These are phyloP conservation scores for Boletus vermiculosoides DNA, from an alignment of 768 basidiomycete species.

Conservation along the genomic window DNA sequence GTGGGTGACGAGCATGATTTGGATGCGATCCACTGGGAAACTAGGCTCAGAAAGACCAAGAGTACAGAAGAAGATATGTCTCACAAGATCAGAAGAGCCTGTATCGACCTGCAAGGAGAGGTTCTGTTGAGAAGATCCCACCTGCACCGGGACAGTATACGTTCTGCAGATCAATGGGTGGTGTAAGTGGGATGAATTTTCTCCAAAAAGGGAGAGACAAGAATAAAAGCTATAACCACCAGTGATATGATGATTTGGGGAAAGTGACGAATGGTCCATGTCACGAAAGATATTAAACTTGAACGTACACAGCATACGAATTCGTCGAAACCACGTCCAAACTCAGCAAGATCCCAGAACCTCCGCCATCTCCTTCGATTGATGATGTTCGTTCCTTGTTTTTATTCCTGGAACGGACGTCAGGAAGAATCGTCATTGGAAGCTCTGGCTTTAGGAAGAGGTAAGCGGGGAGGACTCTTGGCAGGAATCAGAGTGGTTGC, in stretches of 20 bases:
- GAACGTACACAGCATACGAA: constrained; percentile 53
- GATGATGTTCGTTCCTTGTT: constrained; percentile 10
- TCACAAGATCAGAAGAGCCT: constrained; percentile 77
- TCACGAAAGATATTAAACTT: not conserved
- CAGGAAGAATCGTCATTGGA: constrained; percentile 14
- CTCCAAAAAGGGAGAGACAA: not conserved
- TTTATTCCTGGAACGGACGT: constrained; percentile 6
- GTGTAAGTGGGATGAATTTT: not conserved
- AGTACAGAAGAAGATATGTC: constrained; percentile 22
- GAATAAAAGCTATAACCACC: not conserved
- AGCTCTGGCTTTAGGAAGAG: not conserved
- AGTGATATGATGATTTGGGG: not conserved
- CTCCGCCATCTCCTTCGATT: constrained; percentile 47
- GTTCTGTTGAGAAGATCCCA: constrained; percentile 50
- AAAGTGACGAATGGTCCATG: not conserved
- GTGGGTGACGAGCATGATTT: constrained; percentile 55
- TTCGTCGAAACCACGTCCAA: constrained; percentile 54
- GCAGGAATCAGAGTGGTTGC: not conserved
- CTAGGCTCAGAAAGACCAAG: not conserved
- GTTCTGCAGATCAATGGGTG: constrained; percentile 39
- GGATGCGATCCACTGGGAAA: constrained; percentile 69
- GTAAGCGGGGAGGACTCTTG: not conserved
- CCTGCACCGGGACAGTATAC: constrained; percentile 59
- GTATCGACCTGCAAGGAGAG: constrained; percentile 75
- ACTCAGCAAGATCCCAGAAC: constrained; percentile 56